These are phyloP conservation scores for Lablab purpureus DNA, from an alignment of 306 rosid genomes.

Conservation along the genomic window DNA sequence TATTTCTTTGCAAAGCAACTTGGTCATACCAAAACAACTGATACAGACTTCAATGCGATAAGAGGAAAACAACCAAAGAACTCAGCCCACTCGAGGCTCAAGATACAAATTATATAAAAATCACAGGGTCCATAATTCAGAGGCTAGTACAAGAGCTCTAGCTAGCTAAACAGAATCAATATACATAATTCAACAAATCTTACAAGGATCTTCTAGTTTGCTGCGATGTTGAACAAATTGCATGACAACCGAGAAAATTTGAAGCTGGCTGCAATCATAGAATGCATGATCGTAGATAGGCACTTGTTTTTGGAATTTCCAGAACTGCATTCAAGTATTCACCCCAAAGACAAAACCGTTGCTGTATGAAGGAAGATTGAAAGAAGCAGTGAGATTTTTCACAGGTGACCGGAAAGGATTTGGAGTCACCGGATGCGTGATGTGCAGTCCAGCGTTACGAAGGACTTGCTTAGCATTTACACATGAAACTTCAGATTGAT, in stretches of 20 bases:
- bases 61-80: slow-evolving; percentile 9
- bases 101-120: slow-evolving; percentile 4
- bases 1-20: slow-evolving; percentile 10
- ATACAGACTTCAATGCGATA: slow-evolving; percentile 29
- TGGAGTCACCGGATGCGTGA: slow-evolving; percentile 72
- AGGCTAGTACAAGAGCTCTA: not conserved
- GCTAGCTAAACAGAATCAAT: slow-evolving; percentile 6
- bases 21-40: not conserved
- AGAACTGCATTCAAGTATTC: slow-evolving; percentile 52
- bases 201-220: slow-evolving; percentile 32
- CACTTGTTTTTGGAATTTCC: slow-evolving; percentile 3
- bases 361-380: slow-evolving; percentile 69
- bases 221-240: slow-evolving; percentile 11
- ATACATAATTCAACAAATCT: slow-evolving; percentile 27
- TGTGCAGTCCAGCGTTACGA: slow-evolving; percentile 51
- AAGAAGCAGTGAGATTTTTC: slow-evolving; percentile 56
- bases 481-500: slow-evolving; percentile 47
- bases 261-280: slow-evolving; percentile 32
- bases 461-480: slow-evolving; percentile 51
- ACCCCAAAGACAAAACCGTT: slow-evolving; percentile 72
- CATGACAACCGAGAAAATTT: not conserved
- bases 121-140: slow-evolving; percentile 16
- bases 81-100: not conserved
- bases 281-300: slow-evolving; percentile 4
- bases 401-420: slow-evolving; percentile 74